A percentile compares a stretch with the other conserved stretches of the same genome.
Evolutionary conservation across 2,329 filamentous ascomycete genomes (phyloP).

Genomic region (Gremmenia infestans): DNA sequence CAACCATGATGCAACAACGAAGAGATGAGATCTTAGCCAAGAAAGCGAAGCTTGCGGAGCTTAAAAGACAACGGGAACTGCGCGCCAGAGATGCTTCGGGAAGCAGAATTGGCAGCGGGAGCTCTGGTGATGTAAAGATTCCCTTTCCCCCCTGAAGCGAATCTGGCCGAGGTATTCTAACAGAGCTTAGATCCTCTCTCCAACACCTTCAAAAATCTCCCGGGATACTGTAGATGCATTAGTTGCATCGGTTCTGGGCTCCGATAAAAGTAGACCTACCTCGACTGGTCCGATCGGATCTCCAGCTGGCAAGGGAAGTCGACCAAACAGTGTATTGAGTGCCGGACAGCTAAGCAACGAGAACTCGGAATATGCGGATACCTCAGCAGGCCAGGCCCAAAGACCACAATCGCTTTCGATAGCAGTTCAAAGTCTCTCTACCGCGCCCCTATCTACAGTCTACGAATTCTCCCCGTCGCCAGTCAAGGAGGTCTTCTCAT

Average conservation of each 20-base stretch:
- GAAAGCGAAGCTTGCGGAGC: slow-evolving; percentile 92
- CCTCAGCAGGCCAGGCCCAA: slow-evolving; percentile 37
- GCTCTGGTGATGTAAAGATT: slow-evolving; percentile 63
- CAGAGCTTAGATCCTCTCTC: slow-evolving; percentile 56
- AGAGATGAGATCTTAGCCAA: slow-evolving; percentile 96
- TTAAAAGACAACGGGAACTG: slow-evolving; percentile 86
- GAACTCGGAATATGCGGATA: slow-evolving; percentile 55
- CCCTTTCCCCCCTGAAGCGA: slow-evolving; percentile 6
- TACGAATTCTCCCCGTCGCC: slow-evolving; percentile 75
- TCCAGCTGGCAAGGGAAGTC: slow-evolving; percentile 64
- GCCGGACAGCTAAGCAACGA: slow-evolving; percentile 75
- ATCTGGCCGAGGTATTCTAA: slow-evolving; percentile 25
- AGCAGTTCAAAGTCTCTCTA: slow-evolving; percentile 61
- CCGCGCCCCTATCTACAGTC: slow-evolving; percentile 68
- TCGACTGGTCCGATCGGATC: slow-evolving; percentile 64
- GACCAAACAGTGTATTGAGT: slow-evolving; percentile 82
- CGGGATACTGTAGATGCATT: slow-evolving; percentile 77
- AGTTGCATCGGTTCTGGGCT: slow-evolving; percentile 74
- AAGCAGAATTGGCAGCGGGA: slow-evolving; percentile 63
- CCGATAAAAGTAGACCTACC: slow-evolving; percentile 62
- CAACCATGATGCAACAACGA: slow-evolving; percentile 60
- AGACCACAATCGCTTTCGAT: slow-evolving; percentile 38
- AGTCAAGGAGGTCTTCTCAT: slow-evolving; percentile 82
- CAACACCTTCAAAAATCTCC: slow-evolving; percentile 64
- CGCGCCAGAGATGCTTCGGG: slow-evolving; percentile 70